Evolutionary conservation across 2,329 filamentous ascomycete genomes (phyloP), one percentile per base, ranked within the genome.

Genomic region (Pestalotiopsis sp.): DNA sequence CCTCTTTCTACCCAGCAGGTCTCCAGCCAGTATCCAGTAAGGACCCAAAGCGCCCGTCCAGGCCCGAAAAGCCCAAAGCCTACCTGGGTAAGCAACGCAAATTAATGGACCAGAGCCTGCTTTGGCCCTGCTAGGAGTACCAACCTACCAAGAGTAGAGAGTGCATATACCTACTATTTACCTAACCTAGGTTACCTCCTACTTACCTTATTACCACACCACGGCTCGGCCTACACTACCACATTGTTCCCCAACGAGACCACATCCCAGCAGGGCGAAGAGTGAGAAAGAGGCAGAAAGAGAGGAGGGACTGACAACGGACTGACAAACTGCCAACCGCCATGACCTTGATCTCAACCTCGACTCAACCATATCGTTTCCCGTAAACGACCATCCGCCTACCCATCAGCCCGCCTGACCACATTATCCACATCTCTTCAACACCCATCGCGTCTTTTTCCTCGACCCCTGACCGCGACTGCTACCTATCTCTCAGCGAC

Each of bases 381-480:
- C n/a, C 6, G 17, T 52, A 52, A 52, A 52, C 45, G 45, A 52
- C 45, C 7, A 4, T 9, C 45, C 17, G 7, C 45, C 45, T 9
- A n/a, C 45, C 45, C 5, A n/a, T n/a, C 14, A 52, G 45, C 45
- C 17, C 17, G 5, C 14, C 17, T 6, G 20, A n/a, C 45, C 31
- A 36, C 31, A 17, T 27, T 59, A 23, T 59, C 57, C 25, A 59
- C 27, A 23, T 59, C 57, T 23, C 23, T 59, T 52, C 45, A 52
- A n/a, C 45, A 23, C 20, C 6, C 45, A 17, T 52, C 45, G 45
- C 45, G 45, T 52, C 45, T 36, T 38, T 62, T 17, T 5, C 27
- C n/a, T 17, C 25, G 38, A 13, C 59, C 59, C 59, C 36, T 62
- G 17, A 62, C 36, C 59, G 59, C 59, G 59, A 62, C 27, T 62